Evolutionary conservation across 179 eudicot species (phyloP).

Genomic region (Amaranthus tricolor): DNA sequence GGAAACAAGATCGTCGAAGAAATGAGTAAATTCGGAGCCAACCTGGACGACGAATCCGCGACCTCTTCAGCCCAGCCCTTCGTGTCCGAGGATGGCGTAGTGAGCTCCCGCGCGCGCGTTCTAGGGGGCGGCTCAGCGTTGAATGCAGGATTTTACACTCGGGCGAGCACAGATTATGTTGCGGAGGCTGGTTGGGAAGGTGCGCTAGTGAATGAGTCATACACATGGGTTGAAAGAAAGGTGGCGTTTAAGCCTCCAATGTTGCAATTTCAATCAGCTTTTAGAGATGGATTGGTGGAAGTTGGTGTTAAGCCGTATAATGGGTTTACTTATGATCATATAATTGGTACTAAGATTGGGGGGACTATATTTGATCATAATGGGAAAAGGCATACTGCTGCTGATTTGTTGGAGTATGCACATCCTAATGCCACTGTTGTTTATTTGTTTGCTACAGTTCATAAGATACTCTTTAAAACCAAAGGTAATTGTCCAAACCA

Average conservation of each 20-base stretch:
- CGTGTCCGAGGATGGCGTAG: constrained; percentile 35
- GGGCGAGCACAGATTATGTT: constrained; percentile 27
- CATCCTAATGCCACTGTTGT: constrained; percentile 26
- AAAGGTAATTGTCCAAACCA: constrained; percentile 42
- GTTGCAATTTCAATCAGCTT: constrained; percentile 28
- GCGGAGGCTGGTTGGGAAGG: constrained; percentile 24
- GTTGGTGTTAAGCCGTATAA: constrained; percentile 63
- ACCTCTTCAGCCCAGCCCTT: constrained; percentile 27
- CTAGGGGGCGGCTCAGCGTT: constrained; percentile 37
- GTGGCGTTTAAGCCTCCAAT: constrained; percentile 32
- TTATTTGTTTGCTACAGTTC: constrained; percentile 45
- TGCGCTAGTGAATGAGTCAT: constrained; percentile 30
- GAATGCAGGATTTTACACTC: constrained; percentile 36
- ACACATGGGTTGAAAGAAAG: constrained; percentile 34
- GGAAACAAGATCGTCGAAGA: constrained; percentile 23
- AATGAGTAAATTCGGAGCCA: constrained; percentile 23
- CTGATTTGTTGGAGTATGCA: constrained; percentile 47
- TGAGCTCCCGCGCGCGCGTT: constrained; percentile 25
- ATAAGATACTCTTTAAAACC: constrained; percentile 39
- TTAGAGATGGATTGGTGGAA: constrained; percentile 53
- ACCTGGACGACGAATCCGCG: constrained; percentile 15
- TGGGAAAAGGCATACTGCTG: constrained; percentile 50
- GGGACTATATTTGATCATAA: constrained; percentile 42
- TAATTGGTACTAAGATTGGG: constrained; percentile 41
- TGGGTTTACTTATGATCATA: constrained; percentile 44